Percentiles rank a stretch among this genome's conserved stretches.
phyloP scores from a whole-genome alignment of 495 filamentous ascomycete species.

The Rostrohypoxylon terebratum region DNA sequence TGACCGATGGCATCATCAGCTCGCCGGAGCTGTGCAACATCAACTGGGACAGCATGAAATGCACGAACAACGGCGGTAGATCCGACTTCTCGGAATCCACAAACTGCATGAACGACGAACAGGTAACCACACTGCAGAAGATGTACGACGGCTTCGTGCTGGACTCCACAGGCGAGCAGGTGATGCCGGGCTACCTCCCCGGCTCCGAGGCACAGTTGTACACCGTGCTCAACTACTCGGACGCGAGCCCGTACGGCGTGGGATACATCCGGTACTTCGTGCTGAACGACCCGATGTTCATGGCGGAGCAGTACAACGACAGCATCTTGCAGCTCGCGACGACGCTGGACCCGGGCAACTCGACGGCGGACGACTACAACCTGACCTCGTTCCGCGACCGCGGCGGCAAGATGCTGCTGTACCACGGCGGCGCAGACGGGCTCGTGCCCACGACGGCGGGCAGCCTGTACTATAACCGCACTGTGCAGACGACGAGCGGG shows the following conservation, averaged over 20 bases:
- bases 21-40: constrained; percentile 69
- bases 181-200: constrained; percentile 65
- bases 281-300: constrained; percentile 56
- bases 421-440: constrained; percentile 65
- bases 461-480: constrained; percentile 60
- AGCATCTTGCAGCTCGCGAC: constrained; percentile 54
- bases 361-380: constrained; percentile 62
- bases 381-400: constrained; percentile 59
- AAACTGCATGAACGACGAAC: constrained; percentile 66
- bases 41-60: constrained; percentile 64
- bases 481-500: constrained; percentile 51
- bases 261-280: constrained; percentile 59
- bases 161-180: constrained; percentile 59
- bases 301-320: constrained; percentile 54
- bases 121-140: constrained; percentile 65
- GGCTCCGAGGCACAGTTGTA: constrained; percentile 58
- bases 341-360: constrained; percentile 56
- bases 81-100: constrained; percentile 44
- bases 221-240: constrained; percentile 50
- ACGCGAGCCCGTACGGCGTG: constrained; percentile 55
- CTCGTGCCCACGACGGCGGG: constrained; percentile 59
- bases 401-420: constrained; percentile 67
- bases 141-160: constrained; percentile 67
- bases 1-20: constrained; percentile 73
- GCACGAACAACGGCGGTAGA: constrained; percentile 48